These are phyloP conservation scores for Phytophthora idaei DNA, from an alignment of 352 stramenopile genomes.

Conservation along the genomic window DNA sequence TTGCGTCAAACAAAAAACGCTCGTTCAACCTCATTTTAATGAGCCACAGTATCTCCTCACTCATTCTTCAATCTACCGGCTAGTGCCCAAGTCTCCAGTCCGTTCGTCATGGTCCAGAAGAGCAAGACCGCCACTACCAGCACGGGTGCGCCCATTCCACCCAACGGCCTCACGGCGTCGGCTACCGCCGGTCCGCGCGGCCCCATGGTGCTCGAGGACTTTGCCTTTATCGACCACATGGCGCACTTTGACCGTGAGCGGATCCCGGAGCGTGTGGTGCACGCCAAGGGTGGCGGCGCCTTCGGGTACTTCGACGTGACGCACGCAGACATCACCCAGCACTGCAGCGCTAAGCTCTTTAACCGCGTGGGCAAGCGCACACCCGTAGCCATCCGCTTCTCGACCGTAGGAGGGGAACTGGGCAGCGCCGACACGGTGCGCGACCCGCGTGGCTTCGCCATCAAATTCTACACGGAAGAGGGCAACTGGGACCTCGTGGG, in stretches of 20 bases:
- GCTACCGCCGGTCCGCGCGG: slow-evolving; percentile 64
- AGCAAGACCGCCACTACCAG: slow-evolving; percentile 51
- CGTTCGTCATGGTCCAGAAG: slow-evolving; percentile 26
- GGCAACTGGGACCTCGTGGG: slow-evolving; percentile 94
- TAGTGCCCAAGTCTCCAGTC: slow-evolving; percentile 5
- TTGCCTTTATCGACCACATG: slow-evolving; percentile 89
- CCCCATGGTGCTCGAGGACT: slow-evolving; percentile 82
- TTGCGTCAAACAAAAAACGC: slow-evolving; percentile 32
- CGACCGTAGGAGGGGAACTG: slow-evolving; percentile 80
- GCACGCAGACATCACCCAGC: slow-evolving; percentile 48
- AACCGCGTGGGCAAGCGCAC: slow-evolving; percentile 81
- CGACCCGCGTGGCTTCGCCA: slow-evolving; percentile 90
- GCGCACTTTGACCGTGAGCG: slow-evolving; percentile 93
- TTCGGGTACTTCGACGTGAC: slow-evolving; percentile 94
- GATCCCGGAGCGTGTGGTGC: slow-evolving; percentile 92
- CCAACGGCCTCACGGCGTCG: slow-evolving; percentile 74
- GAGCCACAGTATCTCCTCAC: neutral
- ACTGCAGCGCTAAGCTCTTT: slow-evolving; percentile 87
- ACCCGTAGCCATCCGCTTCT: slow-evolving; percentile 86
- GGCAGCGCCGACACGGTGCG: slow-evolving; percentile 86
- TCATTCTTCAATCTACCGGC: slow-evolving; percentile 33
- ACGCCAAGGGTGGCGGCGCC: slow-evolving; percentile 89
- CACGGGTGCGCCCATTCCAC: slow-evolving; percentile 64
- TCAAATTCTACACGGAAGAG: slow-evolving; percentile 95
- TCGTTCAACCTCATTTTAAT: slow-evolving; percentile 3